phyloP scores from a whole-genome alignment of 2,329 filamentous ascomycete genomes.

The Penicillium aurantiogriseum region DNA sequence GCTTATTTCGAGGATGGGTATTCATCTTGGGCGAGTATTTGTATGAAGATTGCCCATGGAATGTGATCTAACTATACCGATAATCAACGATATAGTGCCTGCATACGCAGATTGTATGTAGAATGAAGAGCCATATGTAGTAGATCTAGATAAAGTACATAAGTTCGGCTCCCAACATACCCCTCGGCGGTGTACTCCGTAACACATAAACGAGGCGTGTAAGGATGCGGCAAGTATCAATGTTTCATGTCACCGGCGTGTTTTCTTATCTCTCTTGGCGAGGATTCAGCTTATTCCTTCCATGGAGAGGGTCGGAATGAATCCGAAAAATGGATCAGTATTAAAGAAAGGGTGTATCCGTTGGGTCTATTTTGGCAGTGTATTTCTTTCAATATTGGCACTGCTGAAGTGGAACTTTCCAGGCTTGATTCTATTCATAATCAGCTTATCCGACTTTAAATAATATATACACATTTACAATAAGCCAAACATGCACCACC shows the following conservation, averaged over 20 bases:
- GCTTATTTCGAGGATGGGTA: not conserved
- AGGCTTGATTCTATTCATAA: not conserved
- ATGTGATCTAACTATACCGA: not conserved
- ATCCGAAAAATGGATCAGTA: conserved; percentile 11
- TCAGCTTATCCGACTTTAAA: not conserved
- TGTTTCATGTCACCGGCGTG: conserved; percentile 3
- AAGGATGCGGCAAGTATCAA: conserved; percentile 1
- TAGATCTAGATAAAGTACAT: not conserved
- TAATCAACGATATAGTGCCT: not conserved
- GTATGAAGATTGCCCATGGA: not conserved
- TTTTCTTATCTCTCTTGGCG: conserved; percentile 11
- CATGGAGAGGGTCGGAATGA: conserved; percentile 7
- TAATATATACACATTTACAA: not conserved
- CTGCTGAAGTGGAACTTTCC: not conserved
- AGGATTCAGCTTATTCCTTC: not conserved
- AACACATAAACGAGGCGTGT: not conserved
- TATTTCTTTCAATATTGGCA: not conserved
- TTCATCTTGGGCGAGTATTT: not conserved
- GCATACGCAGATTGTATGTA: not conserved
- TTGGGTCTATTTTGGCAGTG: not conserved
- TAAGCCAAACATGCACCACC: conserved; percentile 1
- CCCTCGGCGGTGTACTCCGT: not conserved
- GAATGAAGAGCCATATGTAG: not conserved
- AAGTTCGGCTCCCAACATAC: not conserved
- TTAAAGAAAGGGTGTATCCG: not conserved